Conservation (phyloP, 2,329 filamentous ascomycete species). For the Colletotrichum liriopes region DNA sequence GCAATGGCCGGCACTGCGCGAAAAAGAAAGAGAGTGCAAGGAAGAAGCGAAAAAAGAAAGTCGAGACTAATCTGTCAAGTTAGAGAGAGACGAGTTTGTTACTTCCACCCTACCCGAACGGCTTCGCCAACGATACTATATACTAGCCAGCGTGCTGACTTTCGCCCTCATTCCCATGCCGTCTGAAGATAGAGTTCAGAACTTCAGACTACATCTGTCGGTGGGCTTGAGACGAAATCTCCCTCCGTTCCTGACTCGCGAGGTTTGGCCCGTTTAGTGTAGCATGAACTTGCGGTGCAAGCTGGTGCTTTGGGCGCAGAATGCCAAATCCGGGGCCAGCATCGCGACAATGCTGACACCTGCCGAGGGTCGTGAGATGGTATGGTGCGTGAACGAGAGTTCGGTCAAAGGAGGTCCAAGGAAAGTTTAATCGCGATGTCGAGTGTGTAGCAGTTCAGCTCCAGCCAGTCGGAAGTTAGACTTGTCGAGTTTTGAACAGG, state of each 20-base stretch:
- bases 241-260: conserved; percentile 17
- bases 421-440: conserved; percentile 12
- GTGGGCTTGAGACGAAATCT: conserved; percentile 32
- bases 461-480: background rate
- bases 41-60: conserved; percentile 14
- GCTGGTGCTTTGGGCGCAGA: conserved; percentile 20
- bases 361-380: background rate
- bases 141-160: background rate
- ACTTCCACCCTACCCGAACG: accelerated
- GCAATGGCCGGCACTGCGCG: conserved; percentile 40
- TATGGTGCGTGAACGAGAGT: conserved; percentile 17
- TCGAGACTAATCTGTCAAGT: conserved; percentile 9
- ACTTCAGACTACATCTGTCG: conserved; percentile 33
- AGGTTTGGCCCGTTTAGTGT: background rate
- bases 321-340: background rate
- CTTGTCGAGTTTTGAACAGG: conserved; percentile 9
- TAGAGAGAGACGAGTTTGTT: background rate
- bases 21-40: conserved; percentile 22
- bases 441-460: background rate
- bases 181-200: conserved; percentile 32
- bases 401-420: conserved; percentile 5
- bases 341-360: conserved; percentile 27
- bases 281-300: conserved; percentile 3
- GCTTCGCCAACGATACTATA: conserved; percentile 4
- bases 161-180: conserved; percentile 8